Evolutionary conservation across 257 asterid genomes (phyloP), one percentile per base, ranked within the genome.

Genomic region (Rauvolfia tetraphylla): DNA sequence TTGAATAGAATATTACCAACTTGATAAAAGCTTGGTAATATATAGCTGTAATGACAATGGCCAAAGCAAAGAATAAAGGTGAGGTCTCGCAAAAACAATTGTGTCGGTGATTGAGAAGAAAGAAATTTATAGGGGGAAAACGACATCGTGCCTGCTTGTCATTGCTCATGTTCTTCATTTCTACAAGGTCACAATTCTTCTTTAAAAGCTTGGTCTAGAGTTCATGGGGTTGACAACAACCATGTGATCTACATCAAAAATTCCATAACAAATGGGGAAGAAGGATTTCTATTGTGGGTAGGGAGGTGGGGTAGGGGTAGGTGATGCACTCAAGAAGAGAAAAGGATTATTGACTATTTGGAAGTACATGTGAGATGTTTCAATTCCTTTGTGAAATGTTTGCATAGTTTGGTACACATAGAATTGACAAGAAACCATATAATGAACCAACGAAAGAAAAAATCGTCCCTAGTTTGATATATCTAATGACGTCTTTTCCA

Each of bases 61-160:
- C 36, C 0, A 41, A 81, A 77, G 76, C 38, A 68, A 81, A 70
- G 79, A 76, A 79, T 69, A 76, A 79, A 79, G 70, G 49, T 27
- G 36, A 57, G 22, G 57, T 27, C 34, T 34, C 62, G 59, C 76
- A 27, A 53, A 75, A 62, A 57, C 68, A 56, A 68, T 51, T 76
- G 81, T 49, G 86, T 83, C 86, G 86, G 86, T 79, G 83, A 77
- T 78, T 22, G 61, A 25, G 31, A 27, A 39, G 13, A 29, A 67
- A 48, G 3, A 11, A 22, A 8, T 1, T 51, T 2, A 4, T 3
- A 29, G 12, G 10, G 13, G 48, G 57, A 65, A 53, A 54, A 59
- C 46, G 56, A 74, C 75, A 49, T 56, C 57, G 69, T 39, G 77
- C 42, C 58, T 56, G 41, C 56, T 57, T 57, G 69, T 57, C 77